phyloP scores from a whole-genome alignment of 441 rosid species.

The Erodium moschatum region DNA sequence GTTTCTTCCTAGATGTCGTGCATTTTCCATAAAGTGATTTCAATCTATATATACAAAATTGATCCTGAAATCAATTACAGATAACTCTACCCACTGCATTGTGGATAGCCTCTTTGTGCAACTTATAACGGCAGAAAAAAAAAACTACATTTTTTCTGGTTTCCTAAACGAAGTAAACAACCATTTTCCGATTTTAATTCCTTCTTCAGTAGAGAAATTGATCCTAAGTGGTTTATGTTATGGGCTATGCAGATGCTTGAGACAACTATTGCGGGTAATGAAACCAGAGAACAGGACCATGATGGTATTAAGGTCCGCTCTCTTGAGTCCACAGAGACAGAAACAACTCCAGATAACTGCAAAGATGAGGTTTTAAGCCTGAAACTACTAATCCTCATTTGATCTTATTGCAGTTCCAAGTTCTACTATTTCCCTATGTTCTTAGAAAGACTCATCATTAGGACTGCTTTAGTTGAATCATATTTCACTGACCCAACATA shows the following conservation, averaged over 20 bases:
- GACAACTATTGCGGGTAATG: constrained; percentile 10
- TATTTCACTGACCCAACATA: not conserved
- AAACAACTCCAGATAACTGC: constrained; percentile 11
- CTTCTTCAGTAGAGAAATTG: not conserved
- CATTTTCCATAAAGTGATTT: not conserved
- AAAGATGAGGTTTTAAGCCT: constrained; percentile 15
- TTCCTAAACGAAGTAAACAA: not conserved
- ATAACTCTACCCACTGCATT: not conserved
- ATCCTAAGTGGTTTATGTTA: not conserved
- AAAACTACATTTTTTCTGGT: not conserved
- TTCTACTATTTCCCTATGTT: not conserved
- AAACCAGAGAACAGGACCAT: constrained; percentile 7
- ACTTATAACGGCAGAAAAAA: not conserved
- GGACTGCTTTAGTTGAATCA: not conserved
- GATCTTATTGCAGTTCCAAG: not conserved
- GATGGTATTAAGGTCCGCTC: not conserved
- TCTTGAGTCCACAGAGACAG: constrained; percentile 8
- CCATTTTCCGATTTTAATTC: not conserved
- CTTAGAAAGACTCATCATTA: too few species aligned
- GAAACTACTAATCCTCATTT: not conserved
- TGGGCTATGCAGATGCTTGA: constrained; percentile 16
- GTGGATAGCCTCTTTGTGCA: constrained; percentile 7
- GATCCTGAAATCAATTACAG: constrained; percentile 1
- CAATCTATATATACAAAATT: not conserved
- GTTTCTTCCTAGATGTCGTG: not conserved